These are phyloP conservation scores for Bruguiera gymnorhiza DNA, from an alignment of 345 rosid species.

Conservation along the genomic window DNA sequence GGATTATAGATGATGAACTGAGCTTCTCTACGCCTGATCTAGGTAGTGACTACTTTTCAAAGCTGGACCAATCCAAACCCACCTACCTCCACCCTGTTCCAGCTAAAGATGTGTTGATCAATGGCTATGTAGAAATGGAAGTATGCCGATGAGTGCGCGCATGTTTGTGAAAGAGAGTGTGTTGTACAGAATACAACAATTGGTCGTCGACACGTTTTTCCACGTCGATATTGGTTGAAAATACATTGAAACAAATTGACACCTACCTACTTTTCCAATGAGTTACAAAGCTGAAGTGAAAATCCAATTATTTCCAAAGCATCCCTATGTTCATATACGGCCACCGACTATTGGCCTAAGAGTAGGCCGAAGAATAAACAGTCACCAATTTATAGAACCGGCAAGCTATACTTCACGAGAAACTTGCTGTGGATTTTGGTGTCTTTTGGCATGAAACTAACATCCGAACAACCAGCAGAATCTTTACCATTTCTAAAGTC, in stretches of 20 bases:
- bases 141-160: too few relatives aligned
- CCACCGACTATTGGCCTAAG: background rate
- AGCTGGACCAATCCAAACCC: background rate
- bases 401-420: background rate
- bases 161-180: background rate
- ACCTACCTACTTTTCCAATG: background rate
- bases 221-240: conserved; percentile 5
- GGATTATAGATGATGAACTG: background rate
- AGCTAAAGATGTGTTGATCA: background rate
- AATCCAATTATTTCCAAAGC: background rate
- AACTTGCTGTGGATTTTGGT: background rate
- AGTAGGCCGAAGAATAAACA: conserved; percentile 1
- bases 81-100: conserved; percentile 10
- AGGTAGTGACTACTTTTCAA: background rate
- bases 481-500: background rate
- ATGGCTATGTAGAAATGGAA: background rate
- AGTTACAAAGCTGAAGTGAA: background rate
- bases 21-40: conserved; percentile 11
- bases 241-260: conserved; percentile 8
- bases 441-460: conserved; percentile 4
- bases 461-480: conserved; percentile 11
- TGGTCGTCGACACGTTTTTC: too few relatives aligned
- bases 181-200: background rate
- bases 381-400: background rate
- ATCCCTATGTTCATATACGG: background rate